phyloP scores from a whole-genome alignment of 2,329 filamentous ascomycete genomes.

The Aureobasidium leucospermi region DNA sequence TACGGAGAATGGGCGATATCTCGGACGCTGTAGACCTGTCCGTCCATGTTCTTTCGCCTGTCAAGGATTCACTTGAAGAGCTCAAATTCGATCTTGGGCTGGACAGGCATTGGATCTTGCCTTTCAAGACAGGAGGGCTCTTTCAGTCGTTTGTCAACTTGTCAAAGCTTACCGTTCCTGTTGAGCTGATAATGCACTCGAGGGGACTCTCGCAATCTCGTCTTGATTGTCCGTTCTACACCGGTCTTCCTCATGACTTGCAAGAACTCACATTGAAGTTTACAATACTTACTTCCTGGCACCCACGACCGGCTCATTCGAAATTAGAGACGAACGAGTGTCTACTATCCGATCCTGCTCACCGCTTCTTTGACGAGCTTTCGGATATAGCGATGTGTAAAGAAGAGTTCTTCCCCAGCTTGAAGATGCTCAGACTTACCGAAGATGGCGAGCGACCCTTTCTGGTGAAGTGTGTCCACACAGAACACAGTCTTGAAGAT shows the following conservation, averaged over 20 bases:
- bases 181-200: background rate
- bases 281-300: background rate
- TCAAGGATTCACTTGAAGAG: background rate
- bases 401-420: background rate
- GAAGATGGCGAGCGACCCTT: background rate
- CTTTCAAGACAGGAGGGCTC: background rate
- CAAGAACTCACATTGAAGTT: background rate
- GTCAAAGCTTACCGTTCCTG: background rate
- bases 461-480: background rate
- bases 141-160: background rate
- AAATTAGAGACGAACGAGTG: background rate
- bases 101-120: background rate
- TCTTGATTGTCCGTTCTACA: background rate
- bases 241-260: background rate
- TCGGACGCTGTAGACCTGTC: background rate
- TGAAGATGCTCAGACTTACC: background rate
- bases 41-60: background rate
- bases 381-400: background rate
- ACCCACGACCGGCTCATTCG: background rate
- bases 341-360: background rate
- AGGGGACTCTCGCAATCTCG: background rate
- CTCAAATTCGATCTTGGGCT: background rate
- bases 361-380: background rate
- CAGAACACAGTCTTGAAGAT: background rate
- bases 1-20: background rate